A percentile compares a stretch with the other conserved stretches of the same genome.
These are phyloP conservation scores for Diaporthe longicolla DNA, from an alignment of 2,329 filamentous ascomycete species.

Conservation along the genomic window DNA sequence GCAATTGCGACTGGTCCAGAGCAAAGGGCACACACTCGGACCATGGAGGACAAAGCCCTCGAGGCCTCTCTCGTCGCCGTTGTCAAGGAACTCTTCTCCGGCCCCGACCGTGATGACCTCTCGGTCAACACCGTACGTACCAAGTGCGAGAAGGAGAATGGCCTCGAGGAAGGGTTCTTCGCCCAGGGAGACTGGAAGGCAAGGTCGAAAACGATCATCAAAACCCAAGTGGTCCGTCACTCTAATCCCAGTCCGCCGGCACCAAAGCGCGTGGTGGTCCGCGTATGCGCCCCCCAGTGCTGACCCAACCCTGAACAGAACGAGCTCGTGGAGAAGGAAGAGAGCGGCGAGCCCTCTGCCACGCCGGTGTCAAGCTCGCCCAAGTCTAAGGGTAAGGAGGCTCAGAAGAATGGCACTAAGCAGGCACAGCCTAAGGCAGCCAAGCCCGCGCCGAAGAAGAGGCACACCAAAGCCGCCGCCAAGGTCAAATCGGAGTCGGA, in stretches of 20 bases:
- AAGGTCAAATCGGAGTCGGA: slow-evolving; percentile 45
- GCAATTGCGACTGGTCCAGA: background rate
- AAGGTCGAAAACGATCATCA: slow-evolving; percentile 71
- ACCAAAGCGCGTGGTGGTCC: background rate
- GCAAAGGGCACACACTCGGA: background rate
- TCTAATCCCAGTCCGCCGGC: background rate
- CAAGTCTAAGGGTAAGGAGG: slow-evolving; percentile 43
- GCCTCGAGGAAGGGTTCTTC: slow-evolving; percentile 67
- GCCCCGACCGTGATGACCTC: slow-evolving; percentile 59
- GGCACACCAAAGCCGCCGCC: slow-evolving; percentile 41
- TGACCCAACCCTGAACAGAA: slow-evolving; percentile 36
- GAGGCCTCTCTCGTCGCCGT: slow-evolving; percentile 62
- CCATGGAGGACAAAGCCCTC: slow-evolving; percentile 52
- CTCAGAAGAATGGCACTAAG: slow-evolving; percentile 51
- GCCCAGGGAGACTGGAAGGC: slow-evolving; percentile 66
- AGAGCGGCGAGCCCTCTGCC: slow-evolving; percentile 29
- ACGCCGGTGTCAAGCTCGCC: slow-evolving; percentile 2
- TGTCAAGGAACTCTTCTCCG: slow-evolving; percentile 61
- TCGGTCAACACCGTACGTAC: slow-evolving; percentile 72
- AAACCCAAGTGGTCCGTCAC: slow-evolving; percentile 65
- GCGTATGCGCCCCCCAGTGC: background rate
- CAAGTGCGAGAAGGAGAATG: slow-evolving; percentile 63
- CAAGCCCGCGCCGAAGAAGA: slow-evolving; percentile 52
- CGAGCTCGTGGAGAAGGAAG: slow-evolving; percentile 33
- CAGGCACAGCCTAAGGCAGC: slow-evolving; percentile 55